These are phyloP conservation scores for Capronia epimyces DNA, from an alignment of 2,329 filamentous ascomycete genomes.

Conservation along the genomic window DNA sequence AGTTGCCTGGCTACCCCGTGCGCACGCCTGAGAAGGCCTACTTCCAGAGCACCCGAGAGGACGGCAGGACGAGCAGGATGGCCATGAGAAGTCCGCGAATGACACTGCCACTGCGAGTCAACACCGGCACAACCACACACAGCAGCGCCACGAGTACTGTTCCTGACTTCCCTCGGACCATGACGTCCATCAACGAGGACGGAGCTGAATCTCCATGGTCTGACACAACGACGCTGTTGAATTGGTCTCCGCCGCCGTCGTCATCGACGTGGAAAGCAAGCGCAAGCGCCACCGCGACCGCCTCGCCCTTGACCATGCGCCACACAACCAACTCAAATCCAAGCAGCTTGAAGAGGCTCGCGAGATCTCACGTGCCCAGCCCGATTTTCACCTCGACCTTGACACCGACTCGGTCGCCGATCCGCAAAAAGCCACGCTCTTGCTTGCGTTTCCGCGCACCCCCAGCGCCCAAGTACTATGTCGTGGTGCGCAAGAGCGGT, in stretches of 20 bases:
- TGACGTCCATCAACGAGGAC: neutral
- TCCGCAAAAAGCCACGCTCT: conserved; percentile 12
- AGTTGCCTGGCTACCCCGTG: neutral
- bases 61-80: conserved; percentile 22
- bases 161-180: neutral
- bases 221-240: conserved; percentile 1
- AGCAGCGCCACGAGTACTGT: neutral
- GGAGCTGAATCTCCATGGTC: neutral
- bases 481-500: conserved; percentile 7
- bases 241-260: conserved; percentile 6
- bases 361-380: neutral
- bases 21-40: conserved; percentile 7
- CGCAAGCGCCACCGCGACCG: neutral
- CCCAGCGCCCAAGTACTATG: conserved; percentile 16
- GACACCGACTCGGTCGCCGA: conserved; percentile 14
- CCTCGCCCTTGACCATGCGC: neutral
- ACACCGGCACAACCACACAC: conserved; percentile 8
- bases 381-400: neutral
- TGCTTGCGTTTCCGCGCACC: conserved; percentile 3
- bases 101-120: conserved; percentile 19
- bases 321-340: neutral
- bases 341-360: neutral
- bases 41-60: conserved; percentile 8
- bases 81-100: conserved; percentile 13
- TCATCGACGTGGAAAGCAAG: neutral